phyloP scores from a whole-genome alignment of 352 stramenopile genomes.

The Elongisporangium undulatum region DNA sequence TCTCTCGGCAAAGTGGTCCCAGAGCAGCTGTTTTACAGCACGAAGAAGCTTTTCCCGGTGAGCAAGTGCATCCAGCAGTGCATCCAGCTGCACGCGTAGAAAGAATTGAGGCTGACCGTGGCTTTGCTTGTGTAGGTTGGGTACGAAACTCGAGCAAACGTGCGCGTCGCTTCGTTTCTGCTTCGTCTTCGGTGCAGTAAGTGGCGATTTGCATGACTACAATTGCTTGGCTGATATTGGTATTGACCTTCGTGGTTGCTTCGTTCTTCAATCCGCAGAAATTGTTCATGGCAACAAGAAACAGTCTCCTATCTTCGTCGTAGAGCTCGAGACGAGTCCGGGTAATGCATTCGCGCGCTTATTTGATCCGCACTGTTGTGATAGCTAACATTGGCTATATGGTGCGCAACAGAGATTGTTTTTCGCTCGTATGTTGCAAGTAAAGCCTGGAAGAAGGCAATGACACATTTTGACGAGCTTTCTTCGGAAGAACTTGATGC shows the following conservation, averaged over 20 bases:
- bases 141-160: slow-evolving; percentile 56
- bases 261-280: slow-evolving; percentile 22
- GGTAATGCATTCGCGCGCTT: slow-evolving; percentile 18
- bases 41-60: slow-evolving; percentile 77
- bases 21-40: slow-evolving; percentile 65
- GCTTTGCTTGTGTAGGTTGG: slow-evolving; percentile 28
- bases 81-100: no score
- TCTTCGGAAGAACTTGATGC: slow-evolving; percentile 35
- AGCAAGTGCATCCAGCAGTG: slow-evolving; percentile 1
- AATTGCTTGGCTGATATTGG: neutral
- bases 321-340: slow-evolving; percentile 49
- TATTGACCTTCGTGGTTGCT: slow-evolving; percentile 6
- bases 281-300: slow-evolving; percentile 77
- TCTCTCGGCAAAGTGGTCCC: slow-evolving; percentile 44
- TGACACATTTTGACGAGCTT: slow-evolving; percentile 69
- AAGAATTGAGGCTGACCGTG: neutral
- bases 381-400: slow-evolving; percentile 4
- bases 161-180: slow-evolving; percentile 25
- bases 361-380: neutral
- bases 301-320: slow-evolving; percentile 74
- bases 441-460: slow-evolving; percentile 82
- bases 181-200: slow-evolving; percentile 55
- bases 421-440: slow-evolving; percentile 75
- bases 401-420: slow-evolving; percentile 37
- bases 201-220: slow-evolving; percentile 8